Evolutionary conservation across 2,329 filamentous ascomycete species (phyloP), one percentile per base, ranked within the genome.

Genomic region (Apiospora kogelbergensis): DNA sequence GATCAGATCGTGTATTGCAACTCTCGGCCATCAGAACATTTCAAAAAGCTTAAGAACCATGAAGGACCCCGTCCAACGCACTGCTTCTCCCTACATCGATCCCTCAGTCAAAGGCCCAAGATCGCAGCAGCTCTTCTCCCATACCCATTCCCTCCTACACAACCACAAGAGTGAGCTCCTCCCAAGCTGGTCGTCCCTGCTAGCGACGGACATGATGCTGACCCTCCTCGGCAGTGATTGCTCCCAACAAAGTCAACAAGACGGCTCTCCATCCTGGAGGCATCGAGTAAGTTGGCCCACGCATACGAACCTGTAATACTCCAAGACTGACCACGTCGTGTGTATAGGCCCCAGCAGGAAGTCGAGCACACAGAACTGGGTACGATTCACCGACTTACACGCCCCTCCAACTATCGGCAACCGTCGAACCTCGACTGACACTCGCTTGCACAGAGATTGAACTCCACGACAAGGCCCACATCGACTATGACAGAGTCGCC

Each of bases 401-500:
- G 26, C 53, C 24, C 41, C 40, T 71, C 11, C 63, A 26, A 24
- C n/a, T 67, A 41, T 65, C 53, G 15, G n/a, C 44, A 15, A 20
- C 63, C 26, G 46, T 69, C 46, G 53, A 66, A 48, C 26, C 41
- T 20, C 13, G 22, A 57, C 41, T 64, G 37, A 72, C 74, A 74
- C 69, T 71, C 70, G 70, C 73, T 69, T 65, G 46, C 68, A 67
- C 73, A 84, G 87, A 99, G 85, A 94, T 98, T 85, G 94, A 97
- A 82, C 92, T 99, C 71, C 95, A 98, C 83, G 94, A 98, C 84
- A 94, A 92, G 80, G 96, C 96, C 75, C 95, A 99, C 88, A 99
- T 99, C 80, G 96, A 99, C 88, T 99, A 98, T 82, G 93, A 98
- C 84, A 93, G 94, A 80, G 96, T 99, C 78, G 93, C 96, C 73